Conservation (phyloP, 345 rosid species). For the Eucalyptus cloeziana region DNA sequence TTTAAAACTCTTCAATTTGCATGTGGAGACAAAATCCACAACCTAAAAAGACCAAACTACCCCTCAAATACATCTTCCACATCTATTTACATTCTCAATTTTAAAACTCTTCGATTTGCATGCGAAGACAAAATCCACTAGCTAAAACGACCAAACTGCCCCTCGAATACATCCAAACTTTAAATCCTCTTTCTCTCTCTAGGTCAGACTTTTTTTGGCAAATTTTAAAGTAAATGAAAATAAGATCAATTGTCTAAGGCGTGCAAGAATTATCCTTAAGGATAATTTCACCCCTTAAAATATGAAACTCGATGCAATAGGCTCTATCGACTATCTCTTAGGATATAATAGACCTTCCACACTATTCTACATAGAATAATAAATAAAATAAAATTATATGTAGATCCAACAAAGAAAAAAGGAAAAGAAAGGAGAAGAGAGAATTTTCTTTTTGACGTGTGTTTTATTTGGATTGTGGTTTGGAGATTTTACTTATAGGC, state of each 20-base stretch:
- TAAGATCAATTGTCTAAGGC: not conserved
- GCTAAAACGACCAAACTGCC: not conserved
- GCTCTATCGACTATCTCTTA: not conserved
- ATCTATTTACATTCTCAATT: not conserved
- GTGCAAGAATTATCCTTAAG: not conserved
- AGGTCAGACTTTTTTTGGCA: not conserved
- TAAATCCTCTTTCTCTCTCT: not conserved
- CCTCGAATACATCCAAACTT: not conserved
- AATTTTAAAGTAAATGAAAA: not conserved
- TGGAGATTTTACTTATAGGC: not conserved
- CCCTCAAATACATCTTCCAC: not conserved
- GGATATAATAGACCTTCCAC: not conserved
- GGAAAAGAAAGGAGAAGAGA: not conserved
- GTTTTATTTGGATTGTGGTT: not conserved
- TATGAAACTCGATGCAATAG: not conserved
- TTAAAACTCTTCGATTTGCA: not conserved
- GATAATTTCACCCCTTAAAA: not conserved
- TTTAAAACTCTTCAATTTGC: not conserved
- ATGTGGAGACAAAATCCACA: not conserved
- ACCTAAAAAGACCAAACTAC: not conserved
- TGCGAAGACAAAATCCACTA: not conserved
- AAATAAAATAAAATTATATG: not conserved
- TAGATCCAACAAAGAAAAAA: not conserved
- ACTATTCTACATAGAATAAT: not conserved
- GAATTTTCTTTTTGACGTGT: not conserved